Evolutionary conservation across 163 green algal genomes (phyloP).

Genomic region (Prototheca wickerhamii): DNA sequence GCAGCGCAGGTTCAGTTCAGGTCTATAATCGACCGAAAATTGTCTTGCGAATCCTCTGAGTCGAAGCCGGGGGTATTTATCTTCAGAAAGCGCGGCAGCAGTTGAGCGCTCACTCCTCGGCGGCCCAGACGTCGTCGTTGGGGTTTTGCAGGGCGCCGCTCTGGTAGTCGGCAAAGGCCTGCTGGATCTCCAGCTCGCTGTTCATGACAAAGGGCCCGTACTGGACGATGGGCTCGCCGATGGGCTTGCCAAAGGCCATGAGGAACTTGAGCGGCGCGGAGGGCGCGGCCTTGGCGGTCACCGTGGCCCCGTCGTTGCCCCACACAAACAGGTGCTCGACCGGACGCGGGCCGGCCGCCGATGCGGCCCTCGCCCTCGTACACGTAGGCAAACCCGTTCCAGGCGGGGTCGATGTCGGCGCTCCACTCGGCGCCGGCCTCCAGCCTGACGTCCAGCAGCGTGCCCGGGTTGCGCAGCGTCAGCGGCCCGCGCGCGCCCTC

Average conservation of each 20-base stretch:
- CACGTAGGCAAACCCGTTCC: slow-evolving; percentile 73
- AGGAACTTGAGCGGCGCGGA: slow-evolving; percentile 64
- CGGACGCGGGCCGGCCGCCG: slow-evolving; percentile 32
- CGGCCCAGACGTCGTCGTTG: slow-evolving; percentile 52
- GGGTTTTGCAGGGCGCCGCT: slow-evolving; percentile 61
- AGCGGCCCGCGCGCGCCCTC: slow-evolving; percentile 41
- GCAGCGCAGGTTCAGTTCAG: no score
- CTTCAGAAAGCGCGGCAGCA: no score
- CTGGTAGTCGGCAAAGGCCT: slow-evolving; percentile 69
- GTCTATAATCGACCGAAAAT: no score
- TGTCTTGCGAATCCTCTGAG: no score
- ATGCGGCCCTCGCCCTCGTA: slow-evolving; percentile 69
- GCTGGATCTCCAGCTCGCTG: slow-evolving; percentile 54
- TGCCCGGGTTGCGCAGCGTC: slow-evolving; percentile 70
- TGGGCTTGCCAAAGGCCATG: slow-evolving; percentile 70
- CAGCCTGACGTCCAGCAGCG: slow-evolving; percentile 76
- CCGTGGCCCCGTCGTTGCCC: slow-evolving; percentile 24
- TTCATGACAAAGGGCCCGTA: slow-evolving; percentile 69
- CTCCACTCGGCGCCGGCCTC: slow-evolving; percentile 34
- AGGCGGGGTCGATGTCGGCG: slow-evolving; percentile 39
- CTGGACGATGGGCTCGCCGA: slow-evolving; percentile 81
- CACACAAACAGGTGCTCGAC: slow-evolving; percentile 25
- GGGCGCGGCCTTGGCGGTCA: slow-evolving; percentile 20
- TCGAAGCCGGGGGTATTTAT: no score
- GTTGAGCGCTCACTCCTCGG: slow-evolving; percentile 18